Base-by-base conservation (phyloP, 2,329 filamentous ascomycete genomes). In the Colletotrichum sp. region DNA sequence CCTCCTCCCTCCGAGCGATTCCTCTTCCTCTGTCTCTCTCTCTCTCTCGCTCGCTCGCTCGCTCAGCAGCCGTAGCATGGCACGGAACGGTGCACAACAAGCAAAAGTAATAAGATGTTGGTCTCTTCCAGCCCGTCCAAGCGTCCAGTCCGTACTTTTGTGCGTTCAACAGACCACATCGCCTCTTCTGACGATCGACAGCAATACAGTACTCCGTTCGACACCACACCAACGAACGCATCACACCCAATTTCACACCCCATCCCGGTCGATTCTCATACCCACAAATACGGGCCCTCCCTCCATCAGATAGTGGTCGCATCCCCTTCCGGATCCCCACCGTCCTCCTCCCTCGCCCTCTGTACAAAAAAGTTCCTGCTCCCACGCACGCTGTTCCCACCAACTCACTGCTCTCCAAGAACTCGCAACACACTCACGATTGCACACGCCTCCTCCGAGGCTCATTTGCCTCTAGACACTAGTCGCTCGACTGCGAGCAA, bases 301-400 rank as follows among this genome's bases (percentile, higher is more conserved):
- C 74, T 74, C 76, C 76, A 76, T 72, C 71, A 75, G 67, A 71
- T 74, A 74, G 71, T 77, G 72, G 69, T 77, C 75, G 71, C 76
- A 77, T 68, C 71, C 74, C 65, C 70, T 69, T 70, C 69, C 70
- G 48, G 30, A 65, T 75, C 75, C 64, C 76, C 75, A 72, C 71
- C 48, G 58, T 60, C 66, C 36, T 32, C 58, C 74, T 73, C 60
- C 34, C 58, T 28, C 65, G 74, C 70, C 22, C 66, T 75, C 70
- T 48, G 48, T 77, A 77, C 77, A 78, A 78, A 78, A 76, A 78
- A 78, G 77, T 78, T 78, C 55, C 77, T 66, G 62, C 70, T 71
- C 77, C 77, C 77, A 76, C 75, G 36, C 68, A 48, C 56, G 25
- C 39, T 39, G 39, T 68, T 73, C 58, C 64, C 25, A 62, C 70